Conservation (phyloP, 2,329 filamentous ascomycete species). For the Neoscytalidium dimidiatum region DNA sequence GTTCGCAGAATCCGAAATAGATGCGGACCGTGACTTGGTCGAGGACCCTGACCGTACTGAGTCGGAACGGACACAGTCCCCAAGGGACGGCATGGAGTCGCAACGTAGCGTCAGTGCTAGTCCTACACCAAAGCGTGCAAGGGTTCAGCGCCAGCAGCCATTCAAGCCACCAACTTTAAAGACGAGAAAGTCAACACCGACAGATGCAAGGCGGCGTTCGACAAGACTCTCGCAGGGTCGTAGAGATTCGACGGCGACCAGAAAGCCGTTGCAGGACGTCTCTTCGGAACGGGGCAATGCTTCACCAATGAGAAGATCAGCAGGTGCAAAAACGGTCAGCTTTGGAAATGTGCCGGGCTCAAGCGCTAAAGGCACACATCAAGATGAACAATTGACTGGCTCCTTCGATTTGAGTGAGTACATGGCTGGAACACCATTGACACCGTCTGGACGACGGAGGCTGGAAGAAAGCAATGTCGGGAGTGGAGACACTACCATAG, state of each 20-base stretch:
- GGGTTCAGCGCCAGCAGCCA: slow-evolving; percentile 31
- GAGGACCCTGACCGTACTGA: neutral
- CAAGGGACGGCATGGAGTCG: neutral
- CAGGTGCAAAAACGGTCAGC: slow-evolving; percentile 24
- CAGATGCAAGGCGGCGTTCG: neutral
- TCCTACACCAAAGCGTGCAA: slow-evolving; percentile 45
- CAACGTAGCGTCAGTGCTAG: neutral
- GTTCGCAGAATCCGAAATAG: neutral
- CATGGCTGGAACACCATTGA: slow-evolving; percentile 41
- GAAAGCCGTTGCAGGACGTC: slow-evolving; percentile 32
- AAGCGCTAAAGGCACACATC: neutral
- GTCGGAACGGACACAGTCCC: neutral
- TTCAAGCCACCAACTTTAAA: slow-evolving; percentile 32
- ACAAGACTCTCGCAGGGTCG: slow-evolving; percentile 8
- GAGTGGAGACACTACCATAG: neutral
- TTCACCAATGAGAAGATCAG: slow-evolving; percentile 26
- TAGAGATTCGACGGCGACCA: slow-evolving; percentile 23
- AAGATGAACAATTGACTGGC: slow-evolving; percentile 27
- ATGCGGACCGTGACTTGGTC: neutral
- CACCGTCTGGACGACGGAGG: slow-evolving; percentile 7
- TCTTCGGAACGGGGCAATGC: slow-evolving; percentile 25
- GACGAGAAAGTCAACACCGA: neutral
- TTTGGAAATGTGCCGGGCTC: neutral
- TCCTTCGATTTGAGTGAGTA: slow-evolving; percentile 44
- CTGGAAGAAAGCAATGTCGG: neutral